Evolutionary conservation across 208 protist genomes (phyloP).

Genomic region (Trichomonas gallinae): DNA sequence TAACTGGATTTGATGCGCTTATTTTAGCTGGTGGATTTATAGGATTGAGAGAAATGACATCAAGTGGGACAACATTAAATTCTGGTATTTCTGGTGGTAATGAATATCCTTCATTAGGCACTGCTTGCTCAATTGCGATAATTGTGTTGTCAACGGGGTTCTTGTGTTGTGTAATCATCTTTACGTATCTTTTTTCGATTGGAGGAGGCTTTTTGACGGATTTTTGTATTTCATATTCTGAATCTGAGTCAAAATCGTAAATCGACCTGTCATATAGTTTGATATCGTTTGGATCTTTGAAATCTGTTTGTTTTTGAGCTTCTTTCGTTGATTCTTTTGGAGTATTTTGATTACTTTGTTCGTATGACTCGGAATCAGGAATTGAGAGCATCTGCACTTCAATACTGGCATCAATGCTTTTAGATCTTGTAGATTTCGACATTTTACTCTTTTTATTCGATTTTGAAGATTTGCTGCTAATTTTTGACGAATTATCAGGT

Average conservation of each 20-base stretch:
- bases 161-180: background rate
- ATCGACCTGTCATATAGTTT: background rate
- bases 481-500: background rate
- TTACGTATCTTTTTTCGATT: background rate
- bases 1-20: background rate
- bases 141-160: background rate
- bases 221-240: background rate
- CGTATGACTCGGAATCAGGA: background rate
- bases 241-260: background rate
- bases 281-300: background rate
- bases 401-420: background rate
- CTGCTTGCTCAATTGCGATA: background rate
- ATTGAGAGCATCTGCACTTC: background rate
- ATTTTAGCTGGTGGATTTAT: background rate
- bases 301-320: background rate
- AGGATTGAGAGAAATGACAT: background rate
- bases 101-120: background rate
- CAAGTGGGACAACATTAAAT: background rate
- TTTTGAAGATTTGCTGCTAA: background rate
- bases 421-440: background rate
- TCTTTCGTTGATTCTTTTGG: background rate
- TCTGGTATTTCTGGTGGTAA: background rate
- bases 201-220: background rate
- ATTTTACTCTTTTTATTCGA: background rate
- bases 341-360: background rate